Conservation (phyloP, 345 rosid species). For the Pistacia atlantica region DNA sequence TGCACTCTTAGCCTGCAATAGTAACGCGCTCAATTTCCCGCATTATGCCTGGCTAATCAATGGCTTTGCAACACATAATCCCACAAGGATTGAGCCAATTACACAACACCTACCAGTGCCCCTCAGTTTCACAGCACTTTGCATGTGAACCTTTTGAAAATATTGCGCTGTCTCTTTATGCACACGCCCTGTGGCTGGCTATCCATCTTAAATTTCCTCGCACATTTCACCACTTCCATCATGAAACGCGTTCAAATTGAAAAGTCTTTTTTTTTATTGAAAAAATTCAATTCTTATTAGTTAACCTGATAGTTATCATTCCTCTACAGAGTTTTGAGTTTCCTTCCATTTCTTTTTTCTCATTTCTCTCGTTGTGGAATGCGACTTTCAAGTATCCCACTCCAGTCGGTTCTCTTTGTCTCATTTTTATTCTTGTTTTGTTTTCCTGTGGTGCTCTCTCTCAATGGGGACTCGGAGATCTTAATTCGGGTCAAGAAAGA, state of each 20-base stretch:
- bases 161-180: too few relatives aligned
- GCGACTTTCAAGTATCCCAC: background rate
- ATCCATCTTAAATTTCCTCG: constrained; percentile 6
- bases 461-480: constrained; percentile 50
- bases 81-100: background rate
- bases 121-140: constrained; percentile 7
- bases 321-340: background rate
- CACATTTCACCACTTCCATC: background rate
- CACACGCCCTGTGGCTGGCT: too few relatives aligned
- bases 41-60: background rate
- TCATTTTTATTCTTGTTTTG: background rate
- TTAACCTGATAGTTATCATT: too few relatives aligned
- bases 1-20: background rate
- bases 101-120: background rate
- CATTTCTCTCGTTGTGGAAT: too few relatives aligned
- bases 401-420: background rate
- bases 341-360: background rate
- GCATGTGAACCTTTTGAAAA: constrained; percentile 23
- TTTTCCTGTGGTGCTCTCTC: constrained; percentile 26
- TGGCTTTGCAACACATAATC: background rate
- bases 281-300: too few relatives aligned
- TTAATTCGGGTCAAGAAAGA: constrained; percentile 47
- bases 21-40: background rate
- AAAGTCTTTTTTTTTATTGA: too few relatives aligned
- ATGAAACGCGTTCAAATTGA: background rate